Evolutionary conservation across 768 basidiomycete species (phyloP).

Genomic region (Daedaleopsis nitida): DNA sequence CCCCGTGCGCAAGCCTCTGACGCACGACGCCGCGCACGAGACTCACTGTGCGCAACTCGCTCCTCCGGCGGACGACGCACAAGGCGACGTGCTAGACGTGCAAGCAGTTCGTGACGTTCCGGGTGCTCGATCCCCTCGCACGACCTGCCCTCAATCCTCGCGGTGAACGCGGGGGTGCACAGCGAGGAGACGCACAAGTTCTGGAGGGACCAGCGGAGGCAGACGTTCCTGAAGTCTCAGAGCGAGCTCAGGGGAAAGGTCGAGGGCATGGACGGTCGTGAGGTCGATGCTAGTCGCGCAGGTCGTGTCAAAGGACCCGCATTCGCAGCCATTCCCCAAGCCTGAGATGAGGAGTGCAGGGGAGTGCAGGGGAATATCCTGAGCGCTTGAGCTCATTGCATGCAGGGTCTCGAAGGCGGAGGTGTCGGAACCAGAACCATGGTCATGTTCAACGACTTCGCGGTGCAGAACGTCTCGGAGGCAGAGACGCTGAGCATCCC

Average conservation of each 20-base stretch:
- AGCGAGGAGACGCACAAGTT: constrained; percentile 70
- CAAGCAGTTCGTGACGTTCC: constrained; percentile 68
- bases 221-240: constrained; percentile 61
- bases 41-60: constrained; percentile 69
- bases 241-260: constrained; percentile 62
- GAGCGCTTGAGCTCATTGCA: not conserved
- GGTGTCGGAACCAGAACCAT: constrained; percentile 47
- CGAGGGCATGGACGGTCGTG: constrained; percentile 53
- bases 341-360: no score
- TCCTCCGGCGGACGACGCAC: constrained; percentile 80
- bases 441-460: constrained; percentile 98
- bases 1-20: constrained; percentile 58
- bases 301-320: constrained; percentile 67
- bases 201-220: constrained; percentile 71
- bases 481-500: constrained; percentile 87
- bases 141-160: constrained; percentile 81
- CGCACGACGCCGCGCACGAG: constrained; percentile 40
- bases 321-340: constrained; percentile 87
- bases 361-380: no score
- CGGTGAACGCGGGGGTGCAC: constrained; percentile 82
- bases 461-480: constrained; percentile 81
- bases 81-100: constrained; percentile 87
- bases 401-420: constrained; percentile 71
- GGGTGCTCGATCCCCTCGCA: constrained; percentile 62
- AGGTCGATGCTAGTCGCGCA: constrained; percentile 82